Conservation (phyloP, 495 filamentous ascomycete species). For the Entonaema liquescens region DNA sequence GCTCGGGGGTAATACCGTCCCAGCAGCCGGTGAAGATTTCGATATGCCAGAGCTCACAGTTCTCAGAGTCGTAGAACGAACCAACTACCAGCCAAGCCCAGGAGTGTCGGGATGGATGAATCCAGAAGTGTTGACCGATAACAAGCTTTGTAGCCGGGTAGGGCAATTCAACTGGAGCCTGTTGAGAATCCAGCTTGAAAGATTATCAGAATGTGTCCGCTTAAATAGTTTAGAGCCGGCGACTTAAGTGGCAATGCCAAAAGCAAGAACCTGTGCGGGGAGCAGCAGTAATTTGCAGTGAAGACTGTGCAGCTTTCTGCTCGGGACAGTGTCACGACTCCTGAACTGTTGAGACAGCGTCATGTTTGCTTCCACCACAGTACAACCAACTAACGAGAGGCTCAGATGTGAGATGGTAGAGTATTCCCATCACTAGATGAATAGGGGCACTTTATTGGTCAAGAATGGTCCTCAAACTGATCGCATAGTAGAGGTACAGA, state of each 20-base stretch:
- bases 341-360: background rate
- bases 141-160: slow-evolving; percentile 45
- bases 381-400: background rate
- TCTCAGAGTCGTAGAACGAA: slow-evolving; percentile 43
- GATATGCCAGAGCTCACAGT: slow-evolving; percentile 41
- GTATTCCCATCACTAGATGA: background rate
- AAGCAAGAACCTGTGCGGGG: background rate
- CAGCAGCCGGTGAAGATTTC: slow-evolving; percentile 36
- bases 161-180: slow-evolving; percentile 27
- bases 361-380: slow-evolving; percentile 11
- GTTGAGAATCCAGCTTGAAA: slow-evolving; percentile 41
- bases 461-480: background rate
- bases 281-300: background rate
- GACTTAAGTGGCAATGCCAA: background rate
- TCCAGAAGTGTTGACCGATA: slow-evolving; percentile 36
- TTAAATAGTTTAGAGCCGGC: background rate
- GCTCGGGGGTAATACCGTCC: slow-evolving; percentile 6
- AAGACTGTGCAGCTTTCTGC: background rate
- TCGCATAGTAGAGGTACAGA: background rate
- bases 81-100: slow-evolving; percentile 48
- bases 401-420: background rate
- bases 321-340: background rate
- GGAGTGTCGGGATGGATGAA: slow-evolving; percentile 25
- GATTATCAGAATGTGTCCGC: background rate
- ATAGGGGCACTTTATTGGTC: background rate